Evolutionary conservation across 2,329 filamentous ascomycete species (phyloP).

Genomic region (Xylariales sp.): DNA sequence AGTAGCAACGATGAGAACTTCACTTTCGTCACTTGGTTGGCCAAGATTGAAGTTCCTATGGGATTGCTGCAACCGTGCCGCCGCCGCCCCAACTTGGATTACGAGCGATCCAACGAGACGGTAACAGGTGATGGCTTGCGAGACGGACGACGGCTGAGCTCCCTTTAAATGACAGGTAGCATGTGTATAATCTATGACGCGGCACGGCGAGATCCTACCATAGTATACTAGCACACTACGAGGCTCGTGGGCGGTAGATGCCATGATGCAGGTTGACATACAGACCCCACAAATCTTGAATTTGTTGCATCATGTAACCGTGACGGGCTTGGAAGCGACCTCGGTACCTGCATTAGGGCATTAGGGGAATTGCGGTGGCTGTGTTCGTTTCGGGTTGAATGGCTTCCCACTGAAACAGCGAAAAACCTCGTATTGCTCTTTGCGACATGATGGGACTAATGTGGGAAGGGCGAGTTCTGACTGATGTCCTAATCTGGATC

Average conservation of each 20-base stretch:
- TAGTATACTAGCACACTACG: too few relatives aligned
- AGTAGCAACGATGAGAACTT: conserved; percentile 12
- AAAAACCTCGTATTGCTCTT: conserved; percentile 31
- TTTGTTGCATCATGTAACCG: conserved; percentile 17
- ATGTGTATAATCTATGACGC: conserved; percentile 1
- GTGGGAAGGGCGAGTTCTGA: conserved; percentile 11
- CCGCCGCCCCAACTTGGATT: conserved; percentile 6
- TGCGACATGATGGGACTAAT: conserved; percentile 23
- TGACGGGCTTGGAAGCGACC: conserved; percentile 5
- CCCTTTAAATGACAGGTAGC: not conserved
- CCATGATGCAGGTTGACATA: conserved; percentile 11
- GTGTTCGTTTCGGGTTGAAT: conserved; percentile 48
- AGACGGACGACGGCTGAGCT: not conserved
- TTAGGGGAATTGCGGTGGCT: conserved; percentile 46
- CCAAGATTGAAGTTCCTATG: not conserved
- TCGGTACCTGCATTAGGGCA: conserved; percentile 50
- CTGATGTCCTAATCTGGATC: conserved; percentile 12
- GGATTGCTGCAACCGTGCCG: conserved; percentile 7
- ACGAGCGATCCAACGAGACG: conserved; percentile 19
- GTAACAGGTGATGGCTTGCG: not conserved
- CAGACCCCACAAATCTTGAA: conserved; percentile 23
- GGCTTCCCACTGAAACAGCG: conserved; percentile 34
- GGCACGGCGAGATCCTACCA: conserved; percentile 21
- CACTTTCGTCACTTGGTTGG: not conserved
- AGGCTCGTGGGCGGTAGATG: conserved; percentile 8